Conservation (phyloP, 2,329 filamentous ascomycete genomes). For the Botrytis elliptica region DNA sequence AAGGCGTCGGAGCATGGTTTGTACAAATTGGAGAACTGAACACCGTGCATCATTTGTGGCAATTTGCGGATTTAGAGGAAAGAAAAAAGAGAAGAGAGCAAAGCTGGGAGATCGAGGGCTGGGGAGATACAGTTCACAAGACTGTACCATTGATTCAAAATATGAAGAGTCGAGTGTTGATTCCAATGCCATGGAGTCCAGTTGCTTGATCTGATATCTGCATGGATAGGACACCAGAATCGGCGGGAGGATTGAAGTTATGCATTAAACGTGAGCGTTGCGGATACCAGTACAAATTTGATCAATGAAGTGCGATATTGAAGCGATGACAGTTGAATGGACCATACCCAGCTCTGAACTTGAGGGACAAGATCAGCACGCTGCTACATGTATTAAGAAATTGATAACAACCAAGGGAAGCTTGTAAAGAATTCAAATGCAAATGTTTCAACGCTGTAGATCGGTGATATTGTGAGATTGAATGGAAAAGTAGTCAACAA, state of each 20-base stretch:
- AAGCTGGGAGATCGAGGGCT: constrained; percentile 93
- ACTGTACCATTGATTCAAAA: constrained; percentile 94
- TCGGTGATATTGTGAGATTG: neutral
- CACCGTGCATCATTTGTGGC: constrained; percentile 97
- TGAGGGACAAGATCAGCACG: neutral
- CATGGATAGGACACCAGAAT: neutral
- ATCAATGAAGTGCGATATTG: constrained; percentile 6
- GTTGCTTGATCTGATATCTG: constrained; percentile 51
- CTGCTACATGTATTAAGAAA: constrained; percentile 26
- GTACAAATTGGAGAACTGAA: constrained; percentile 97
- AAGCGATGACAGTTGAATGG: neutral
- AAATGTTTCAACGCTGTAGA: neutral
- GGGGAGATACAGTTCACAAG: constrained; percentile 97
- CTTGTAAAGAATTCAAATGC: neutral
- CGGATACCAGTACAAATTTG: constrained; percentile 7
- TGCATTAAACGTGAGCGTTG: neutral
- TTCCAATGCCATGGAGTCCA: constrained; percentile 96
- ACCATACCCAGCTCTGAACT: neutral
- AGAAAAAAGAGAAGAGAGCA: constrained; percentile 85
- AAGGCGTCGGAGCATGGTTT: constrained; percentile 97
- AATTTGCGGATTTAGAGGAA: constrained; percentile 96
- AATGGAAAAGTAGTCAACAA: neutral
- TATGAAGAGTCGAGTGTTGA: constrained; percentile 92
- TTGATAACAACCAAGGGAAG: neutral
- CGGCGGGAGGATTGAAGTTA: neutral